Conservation (phyloP, 1,139 yeast genomes). For the Yamadazyma kanchanaburiensis region DNA sequence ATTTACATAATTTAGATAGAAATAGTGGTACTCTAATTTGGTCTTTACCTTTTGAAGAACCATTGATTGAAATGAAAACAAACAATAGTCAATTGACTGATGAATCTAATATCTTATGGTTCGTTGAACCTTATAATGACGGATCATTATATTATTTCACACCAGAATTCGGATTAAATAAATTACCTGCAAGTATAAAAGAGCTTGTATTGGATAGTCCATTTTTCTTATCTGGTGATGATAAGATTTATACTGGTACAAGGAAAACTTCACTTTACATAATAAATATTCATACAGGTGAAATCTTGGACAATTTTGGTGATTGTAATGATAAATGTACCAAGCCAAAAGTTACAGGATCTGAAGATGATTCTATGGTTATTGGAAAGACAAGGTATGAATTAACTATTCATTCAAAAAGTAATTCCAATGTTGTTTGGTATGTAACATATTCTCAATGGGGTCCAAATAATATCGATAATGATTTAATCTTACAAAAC, state of each 20-base stretch:
- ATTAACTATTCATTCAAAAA: constrained; percentile 49
- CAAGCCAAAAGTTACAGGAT: constrained; percentile 1
- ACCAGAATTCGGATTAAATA: constrained; percentile 72
- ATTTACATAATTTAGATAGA: constrained; percentile 77
- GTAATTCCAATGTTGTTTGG: constrained; percentile 65
- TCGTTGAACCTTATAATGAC: constrained; percentile 86
- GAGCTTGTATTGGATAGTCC: constrained; percentile 84
- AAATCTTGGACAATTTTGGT: constrained; percentile 72
- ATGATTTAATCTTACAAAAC: constrained; percentile 55
- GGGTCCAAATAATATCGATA: constrained; percentile 90
- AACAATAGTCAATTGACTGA: constrained; percentile 18
- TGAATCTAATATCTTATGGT: constrained; percentile 53
- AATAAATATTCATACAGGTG: constrained; percentile 74
- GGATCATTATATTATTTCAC: constrained; percentile 87
- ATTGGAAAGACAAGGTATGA: constrained; percentile 52
- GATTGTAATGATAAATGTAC: constrained; percentile 8
- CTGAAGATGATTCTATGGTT: constrained; percentile 15
- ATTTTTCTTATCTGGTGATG: constrained; percentile 73
- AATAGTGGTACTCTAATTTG: constrained; percentile 74
- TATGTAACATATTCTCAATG: constrained; percentile 85
- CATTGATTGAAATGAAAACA: constrained; percentile 46
- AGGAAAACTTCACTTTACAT: constrained; percentile 74
- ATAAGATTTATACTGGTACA: constrained; percentile 85
- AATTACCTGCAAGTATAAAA: constrained; percentile 76
- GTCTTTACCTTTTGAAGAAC: constrained; percentile 60